Conservation (phyloP, 2,329 filamentous ascomycete species). For the Aureobasidium uvarum region DNA sequence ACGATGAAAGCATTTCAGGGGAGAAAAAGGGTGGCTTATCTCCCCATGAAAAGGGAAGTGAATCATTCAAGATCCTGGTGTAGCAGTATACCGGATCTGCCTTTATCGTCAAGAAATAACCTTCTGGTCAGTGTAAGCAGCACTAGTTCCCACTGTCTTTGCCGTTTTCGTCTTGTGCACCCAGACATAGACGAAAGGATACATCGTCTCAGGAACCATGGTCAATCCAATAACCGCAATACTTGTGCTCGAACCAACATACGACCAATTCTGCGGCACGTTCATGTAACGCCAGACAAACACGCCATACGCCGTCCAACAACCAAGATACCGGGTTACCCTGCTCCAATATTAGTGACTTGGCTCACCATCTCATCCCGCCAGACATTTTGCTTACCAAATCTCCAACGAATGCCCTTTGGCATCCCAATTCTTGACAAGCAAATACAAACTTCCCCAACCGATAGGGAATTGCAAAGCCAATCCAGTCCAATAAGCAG, state of each 20-base stretch:
- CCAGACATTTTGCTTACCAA: conserved; percentile 35
- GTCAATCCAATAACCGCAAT: conserved; percentile 40
- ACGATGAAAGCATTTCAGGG: too few relatives aligned
- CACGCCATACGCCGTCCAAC: conserved; percentile 41
- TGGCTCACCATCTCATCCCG: neutral
- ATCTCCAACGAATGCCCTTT: conserved; percentile 45
- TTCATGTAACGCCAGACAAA: conserved; percentile 45
- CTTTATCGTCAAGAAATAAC: neutral
- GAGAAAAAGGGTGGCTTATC: too few relatives aligned
- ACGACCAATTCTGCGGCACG: conserved; percentile 42
- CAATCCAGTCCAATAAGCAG: conserved; percentile 44
- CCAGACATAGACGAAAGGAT: conserved; percentile 43
- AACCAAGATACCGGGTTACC: conserved; percentile 43
- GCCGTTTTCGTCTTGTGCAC: conserved; percentile 28
- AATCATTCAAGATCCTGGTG: too few relatives aligned
- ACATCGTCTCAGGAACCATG: conserved; percentile 42
- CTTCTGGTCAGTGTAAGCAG: neutral
- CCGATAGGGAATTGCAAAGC: conserved; percentile 43
- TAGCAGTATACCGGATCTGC: too few relatives aligned
- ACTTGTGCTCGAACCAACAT: conserved; percentile 41
- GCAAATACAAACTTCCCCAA: conserved; percentile 38
- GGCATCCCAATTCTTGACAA: conserved; percentile 38
- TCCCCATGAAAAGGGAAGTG: too few relatives aligned
- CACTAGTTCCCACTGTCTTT: neutral
- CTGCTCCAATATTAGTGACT: conserved; percentile 29